A percentile compares a stretch with the other conserved stretches of the same genome.
These are phyloP conservation scores for Apiosordaria backusii DNA, from an alignment of 495 filamentous ascomycete genomes.

Conservation along the genomic window DNA sequence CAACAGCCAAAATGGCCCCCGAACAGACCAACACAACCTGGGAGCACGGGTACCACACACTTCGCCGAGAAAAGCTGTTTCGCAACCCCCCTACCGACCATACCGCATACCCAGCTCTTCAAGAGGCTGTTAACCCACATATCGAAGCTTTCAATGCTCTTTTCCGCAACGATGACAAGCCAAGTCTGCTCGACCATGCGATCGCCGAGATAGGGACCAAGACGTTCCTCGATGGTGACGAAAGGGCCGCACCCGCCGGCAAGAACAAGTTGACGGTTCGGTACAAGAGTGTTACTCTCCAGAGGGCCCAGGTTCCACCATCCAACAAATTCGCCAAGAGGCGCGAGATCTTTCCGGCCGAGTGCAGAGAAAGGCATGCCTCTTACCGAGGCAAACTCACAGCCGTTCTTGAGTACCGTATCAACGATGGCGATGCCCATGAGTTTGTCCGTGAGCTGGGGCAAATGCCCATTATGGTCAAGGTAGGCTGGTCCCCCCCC, in stretches of 20 bases:
- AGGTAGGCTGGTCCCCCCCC: constrained; percentile 45
- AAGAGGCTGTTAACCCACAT: constrained; percentile 79
- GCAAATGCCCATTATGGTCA: constrained; percentile 87
- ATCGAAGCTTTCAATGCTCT: constrained; percentile 95
- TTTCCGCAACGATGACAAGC: constrained; percentile 59
- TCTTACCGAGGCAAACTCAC: constrained; percentile 86
- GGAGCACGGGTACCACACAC: constrained; percentile 76
- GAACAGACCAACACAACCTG: constrained; percentile 58
- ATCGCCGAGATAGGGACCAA: constrained; percentile 88
- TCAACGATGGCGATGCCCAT: constrained; percentile 81
- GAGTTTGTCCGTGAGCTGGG: constrained; percentile 80
- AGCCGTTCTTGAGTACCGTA: constrained; percentile 70
- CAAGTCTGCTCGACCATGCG: constrained; percentile 68
- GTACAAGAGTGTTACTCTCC: constrained; percentile 72
- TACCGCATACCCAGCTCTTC: constrained; percentile 82
- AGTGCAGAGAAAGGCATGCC: constrained; percentile 90
- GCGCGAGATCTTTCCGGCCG: constrained; percentile 82
- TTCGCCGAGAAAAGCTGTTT: constrained; percentile 82
- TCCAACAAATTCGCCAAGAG: constrained; percentile 77
- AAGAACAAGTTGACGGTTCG: constrained; percentile 71
- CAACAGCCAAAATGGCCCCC: constrained; percentile 52
- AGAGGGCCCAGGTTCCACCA: constrained; percentile 68
- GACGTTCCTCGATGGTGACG: constrained; percentile 76
- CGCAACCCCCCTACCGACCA: constrained; percentile 79
- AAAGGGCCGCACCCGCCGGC: constrained; percentile 47